Conservation (phyloP, 352 stramenopile genomes). For the Phytophthora crassamura region DNA sequence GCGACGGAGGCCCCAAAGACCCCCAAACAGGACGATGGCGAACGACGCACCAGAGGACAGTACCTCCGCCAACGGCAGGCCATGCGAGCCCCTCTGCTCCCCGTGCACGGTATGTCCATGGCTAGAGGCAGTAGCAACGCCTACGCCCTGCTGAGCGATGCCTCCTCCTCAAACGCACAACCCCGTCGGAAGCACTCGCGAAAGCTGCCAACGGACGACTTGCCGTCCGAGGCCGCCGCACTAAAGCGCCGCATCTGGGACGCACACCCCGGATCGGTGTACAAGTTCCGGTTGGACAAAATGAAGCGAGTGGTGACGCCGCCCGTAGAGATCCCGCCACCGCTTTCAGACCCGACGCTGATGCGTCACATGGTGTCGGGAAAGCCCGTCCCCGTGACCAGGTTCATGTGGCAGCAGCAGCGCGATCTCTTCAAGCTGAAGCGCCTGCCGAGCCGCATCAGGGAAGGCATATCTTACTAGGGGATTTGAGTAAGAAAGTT, state of each 20-base stretch:
- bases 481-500: no score
- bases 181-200: constrained; percentile 6
- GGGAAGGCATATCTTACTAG: constrained; percentile 28
- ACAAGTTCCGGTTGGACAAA: constrained; percentile 31
- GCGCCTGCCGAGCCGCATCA: constrained; percentile 23
- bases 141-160: background rate
- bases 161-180: background rate
- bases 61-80: constrained; percentile 11
- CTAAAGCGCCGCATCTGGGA: constrained; percentile 32
- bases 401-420: constrained; percentile 30
- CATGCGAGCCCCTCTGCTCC: constrained; percentile 14
- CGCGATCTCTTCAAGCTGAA: constrained; percentile 27
- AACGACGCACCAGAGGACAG: background rate
- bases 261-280: constrained; percentile 18
- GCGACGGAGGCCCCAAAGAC: constrained; percentile 6
- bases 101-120: constrained; percentile 24
- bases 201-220: constrained; percentile 20
- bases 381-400: constrained; percentile 28
- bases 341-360: constrained; percentile 23
- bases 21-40: constrained; percentile 13
- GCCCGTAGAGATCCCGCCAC: constrained; percentile 25
- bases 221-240: constrained; percentile 21
- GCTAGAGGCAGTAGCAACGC: constrained; percentile 8
- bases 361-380: constrained; percentile 19
- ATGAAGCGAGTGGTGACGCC: constrained; percentile 30